Percentiles rank a stretch among this genome's conserved stretches.
These are phyloP conservation scores for Lachnellula cervina DNA, from an alignment of 2,329 filamentous ascomycete species.

Conservation along the genomic window DNA sequence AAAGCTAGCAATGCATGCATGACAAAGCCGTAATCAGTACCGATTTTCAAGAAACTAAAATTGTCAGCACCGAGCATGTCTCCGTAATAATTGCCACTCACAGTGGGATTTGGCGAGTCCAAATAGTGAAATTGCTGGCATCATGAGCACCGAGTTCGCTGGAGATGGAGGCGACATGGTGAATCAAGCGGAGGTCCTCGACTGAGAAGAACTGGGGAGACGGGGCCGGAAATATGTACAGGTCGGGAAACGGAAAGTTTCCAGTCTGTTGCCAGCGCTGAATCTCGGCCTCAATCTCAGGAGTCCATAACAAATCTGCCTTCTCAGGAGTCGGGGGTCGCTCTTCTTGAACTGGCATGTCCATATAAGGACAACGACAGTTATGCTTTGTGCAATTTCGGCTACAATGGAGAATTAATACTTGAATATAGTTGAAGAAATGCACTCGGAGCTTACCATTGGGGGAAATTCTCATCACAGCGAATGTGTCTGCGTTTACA, in stretches of 20 bases:
- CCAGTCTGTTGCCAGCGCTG: slow-evolving; percentile 80
- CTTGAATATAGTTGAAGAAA: background rate
- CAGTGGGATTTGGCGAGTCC: slow-evolving; percentile 90
- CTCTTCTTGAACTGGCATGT: slow-evolving; percentile 65
- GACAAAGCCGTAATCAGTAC: slow-evolving; percentile 77
- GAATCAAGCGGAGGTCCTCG: slow-evolving; percentile 81
- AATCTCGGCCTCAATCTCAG: slow-evolving; percentile 76
- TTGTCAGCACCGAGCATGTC: slow-evolving; percentile 28
- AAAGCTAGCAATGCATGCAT: slow-evolving; percentile 92
- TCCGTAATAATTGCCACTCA: slow-evolving; percentile 46
- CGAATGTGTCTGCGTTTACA: slow-evolving; percentile 97
- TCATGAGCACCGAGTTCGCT: slow-evolving; percentile 73
- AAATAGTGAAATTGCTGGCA: slow-evolving; percentile 80
- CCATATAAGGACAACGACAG: slow-evolving; percentile 96
- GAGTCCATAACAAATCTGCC: slow-evolving; percentile 76
- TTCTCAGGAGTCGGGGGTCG: slow-evolving; percentile 57
- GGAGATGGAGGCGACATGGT: slow-evolving; percentile 83
- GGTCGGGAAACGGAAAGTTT: slow-evolving; percentile 76
- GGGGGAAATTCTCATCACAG: slow-evolving; percentile 95
- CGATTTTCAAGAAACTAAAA: slow-evolving; percentile 72
- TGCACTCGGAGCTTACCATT: slow-evolving; percentile 63
- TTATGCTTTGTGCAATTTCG: slow-evolving; percentile 99
- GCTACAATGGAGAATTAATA: slow-evolving; percentile 44
- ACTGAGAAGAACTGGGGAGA: slow-evolving; percentile 67
- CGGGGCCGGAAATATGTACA: slow-evolving; percentile 70